Evolutionary conservation across 768 basidiomycete species (phyloP).

Genomic region (Tulasnella sp.): DNA sequence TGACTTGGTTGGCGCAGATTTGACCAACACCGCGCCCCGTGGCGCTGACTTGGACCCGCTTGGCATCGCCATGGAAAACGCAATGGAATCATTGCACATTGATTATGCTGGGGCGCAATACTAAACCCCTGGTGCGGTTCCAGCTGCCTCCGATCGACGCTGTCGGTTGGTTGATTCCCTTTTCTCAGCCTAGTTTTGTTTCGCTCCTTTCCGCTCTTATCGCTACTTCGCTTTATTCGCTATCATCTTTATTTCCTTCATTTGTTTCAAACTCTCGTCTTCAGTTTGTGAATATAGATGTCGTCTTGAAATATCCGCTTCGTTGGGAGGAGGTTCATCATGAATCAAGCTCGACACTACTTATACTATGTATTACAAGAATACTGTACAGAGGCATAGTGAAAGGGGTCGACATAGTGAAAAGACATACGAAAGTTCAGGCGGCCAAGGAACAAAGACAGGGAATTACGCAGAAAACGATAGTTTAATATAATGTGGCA

Average conservation of each 20-base stretch:
- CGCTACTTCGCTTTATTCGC: constrained; percentile 5
- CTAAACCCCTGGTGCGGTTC: not conserved
- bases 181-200: not conserved
- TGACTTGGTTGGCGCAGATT: constrained; percentile 38
- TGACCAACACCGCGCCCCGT: constrained; percentile 41
- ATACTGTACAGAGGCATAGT: no score
- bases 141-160: not conserved
- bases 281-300: constrained; percentile 19
- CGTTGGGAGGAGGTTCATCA: no score
- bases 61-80: constrained; percentile 57
- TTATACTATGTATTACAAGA: no score
- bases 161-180: not conserved
- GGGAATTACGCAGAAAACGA: no score
- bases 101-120: constrained; percentile 6
- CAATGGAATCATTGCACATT: constrained; percentile 23
- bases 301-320: not conserved
- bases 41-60: constrained; percentile 52
- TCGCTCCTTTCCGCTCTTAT: constrained; percentile 9
- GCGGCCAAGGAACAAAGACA: no score
- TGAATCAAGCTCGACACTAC: no score
- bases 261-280: not conserved
- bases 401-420: no score
- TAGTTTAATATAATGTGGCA: no score
- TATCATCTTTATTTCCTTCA: not conserved
- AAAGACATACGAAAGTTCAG: no score